Conservation (phyloP, 2,329 filamentous ascomycete genomes). For the Aureobasidium subglaciale region DNA sequence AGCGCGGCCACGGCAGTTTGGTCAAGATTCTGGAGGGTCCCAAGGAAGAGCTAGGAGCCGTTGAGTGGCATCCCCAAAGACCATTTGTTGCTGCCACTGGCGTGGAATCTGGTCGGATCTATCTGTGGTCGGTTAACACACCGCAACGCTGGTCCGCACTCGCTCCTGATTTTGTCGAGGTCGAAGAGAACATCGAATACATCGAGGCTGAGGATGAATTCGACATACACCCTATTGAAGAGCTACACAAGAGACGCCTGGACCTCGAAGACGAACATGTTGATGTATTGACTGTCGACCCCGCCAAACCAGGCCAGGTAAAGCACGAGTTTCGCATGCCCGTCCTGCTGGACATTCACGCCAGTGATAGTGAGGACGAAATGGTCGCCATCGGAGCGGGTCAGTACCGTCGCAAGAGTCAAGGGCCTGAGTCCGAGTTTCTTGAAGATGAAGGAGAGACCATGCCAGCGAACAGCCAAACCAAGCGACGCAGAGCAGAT, state of each 20-base stretch:
- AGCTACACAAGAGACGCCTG: constrained; percentile 82
- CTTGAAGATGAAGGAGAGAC: constrained; percentile 46
- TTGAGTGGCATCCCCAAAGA: constrained; percentile 91
- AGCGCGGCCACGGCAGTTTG: constrained; percentile 83
- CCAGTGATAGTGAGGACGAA: constrained; percentile 94
- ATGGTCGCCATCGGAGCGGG: constrained; percentile 61
- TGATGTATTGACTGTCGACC: constrained; percentile 75
- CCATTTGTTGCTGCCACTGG: constrained; percentile 87
- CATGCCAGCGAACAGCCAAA: constrained; percentile 13
- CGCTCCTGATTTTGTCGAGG: constrained; percentile 92
- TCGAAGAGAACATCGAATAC: constrained; percentile 97
- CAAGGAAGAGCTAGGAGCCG: constrained; percentile 90
- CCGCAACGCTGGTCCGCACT: constrained; percentile 96
- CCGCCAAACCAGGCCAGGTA: constrained; percentile 45
- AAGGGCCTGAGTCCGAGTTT: constrained; percentile 63
- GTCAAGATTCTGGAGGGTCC: constrained; percentile 96
- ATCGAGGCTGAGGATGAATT: constrained; percentile 95
- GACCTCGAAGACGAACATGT: constrained; percentile 91
- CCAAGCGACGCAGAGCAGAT: constrained; percentile 16
- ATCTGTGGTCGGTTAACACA: constrained; percentile 91
- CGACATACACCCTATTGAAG: constrained; percentile 91
- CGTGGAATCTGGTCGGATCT: constrained; percentile 85
- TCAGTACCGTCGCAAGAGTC: constrained; percentile 80
- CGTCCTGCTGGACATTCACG: constrained; percentile 83
- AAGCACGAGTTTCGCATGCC: constrained; percentile 69